These are phyloP conservation scores for Eimeria necatrix DNA, from an alignment of 169 alveolate species.

Conservation along the genomic window DNA sequence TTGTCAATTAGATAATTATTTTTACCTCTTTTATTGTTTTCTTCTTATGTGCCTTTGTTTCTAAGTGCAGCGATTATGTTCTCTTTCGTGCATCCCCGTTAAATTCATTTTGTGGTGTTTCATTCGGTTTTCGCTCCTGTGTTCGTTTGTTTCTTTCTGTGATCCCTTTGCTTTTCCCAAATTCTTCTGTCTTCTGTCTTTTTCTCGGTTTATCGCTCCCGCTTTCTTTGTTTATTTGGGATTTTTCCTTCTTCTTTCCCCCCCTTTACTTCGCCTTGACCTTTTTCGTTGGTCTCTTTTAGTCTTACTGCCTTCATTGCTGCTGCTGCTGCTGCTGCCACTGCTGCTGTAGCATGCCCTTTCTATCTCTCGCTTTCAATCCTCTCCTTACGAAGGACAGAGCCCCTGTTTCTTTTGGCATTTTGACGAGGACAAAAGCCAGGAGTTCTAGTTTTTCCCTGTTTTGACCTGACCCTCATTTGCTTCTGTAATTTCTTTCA, in stretches of 20 bases:
- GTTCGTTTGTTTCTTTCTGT: background rate
- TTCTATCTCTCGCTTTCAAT: too few species aligned
- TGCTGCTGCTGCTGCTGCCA: conserved; percentile 9
- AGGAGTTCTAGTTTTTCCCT: too few species aligned
- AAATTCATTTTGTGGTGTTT: background rate
- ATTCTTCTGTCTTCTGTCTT: background rate
- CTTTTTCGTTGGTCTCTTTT: background rate
- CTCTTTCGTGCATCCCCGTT: background rate
- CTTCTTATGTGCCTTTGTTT: background rate
- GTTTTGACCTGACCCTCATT: too few species aligned
- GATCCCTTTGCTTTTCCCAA: background rate
- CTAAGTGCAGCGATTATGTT: background rate
- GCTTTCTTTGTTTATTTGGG: background rate
- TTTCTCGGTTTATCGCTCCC: background rate
- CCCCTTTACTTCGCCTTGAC: background rate
- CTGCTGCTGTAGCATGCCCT: background rate
- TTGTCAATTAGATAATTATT: too few species aligned
- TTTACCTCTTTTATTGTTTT: background rate
- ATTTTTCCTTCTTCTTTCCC: background rate
- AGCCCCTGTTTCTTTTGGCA: too few species aligned
- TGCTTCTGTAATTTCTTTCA: too few species aligned
- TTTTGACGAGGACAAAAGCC: too few species aligned
- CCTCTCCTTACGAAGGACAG: too few species aligned
- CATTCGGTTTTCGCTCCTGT: background rate
- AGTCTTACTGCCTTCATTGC: background rate